Evolutionary conservation across 2,329 filamentous ascomycete species (phyloP).

Genomic region (Talaromyces sp.): DNA sequence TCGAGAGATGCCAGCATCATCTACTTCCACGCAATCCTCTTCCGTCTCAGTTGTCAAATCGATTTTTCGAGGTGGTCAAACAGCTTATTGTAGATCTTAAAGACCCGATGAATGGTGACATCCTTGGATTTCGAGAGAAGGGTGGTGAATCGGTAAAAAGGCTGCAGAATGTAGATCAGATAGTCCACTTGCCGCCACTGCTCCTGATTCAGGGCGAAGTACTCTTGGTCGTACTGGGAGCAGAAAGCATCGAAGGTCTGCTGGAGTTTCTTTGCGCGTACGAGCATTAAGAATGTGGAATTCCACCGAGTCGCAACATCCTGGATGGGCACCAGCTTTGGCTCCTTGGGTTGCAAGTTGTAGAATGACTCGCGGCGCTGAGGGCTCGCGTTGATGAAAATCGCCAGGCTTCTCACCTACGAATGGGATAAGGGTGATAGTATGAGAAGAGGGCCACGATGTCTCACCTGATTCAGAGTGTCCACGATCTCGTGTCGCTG

Average conservation of each 20-base stretch:
- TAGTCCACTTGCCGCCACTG: no score
- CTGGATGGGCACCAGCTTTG: constrained; percentile 20
- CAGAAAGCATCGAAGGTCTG: background rate
- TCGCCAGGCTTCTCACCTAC: constrained; percentile 12
- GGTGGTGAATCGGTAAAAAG: constrained; percentile 17
- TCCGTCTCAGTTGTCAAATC: constrained; percentile 4
- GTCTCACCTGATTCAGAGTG: constrained; percentile 11
- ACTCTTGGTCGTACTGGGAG: background rate
- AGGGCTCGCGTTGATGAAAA: constrained; percentile 20
- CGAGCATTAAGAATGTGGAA: constrained; percentile 22
- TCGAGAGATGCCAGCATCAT: no score
- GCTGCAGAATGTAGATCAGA: no score
- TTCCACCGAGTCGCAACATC: constrained; percentile 5
- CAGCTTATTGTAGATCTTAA: constrained; percentile 22
- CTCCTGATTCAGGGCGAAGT: no score
- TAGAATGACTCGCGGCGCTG: constrained; percentile 19
- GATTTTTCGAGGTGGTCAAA: background rate
- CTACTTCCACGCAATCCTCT: no score
- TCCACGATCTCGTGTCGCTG: constrained; percentile 4
- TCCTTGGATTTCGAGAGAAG: constrained; percentile 20
- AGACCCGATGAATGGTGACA: constrained; percentile 20
- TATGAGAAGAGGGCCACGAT: background rate
- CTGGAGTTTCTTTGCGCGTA: constrained; percentile 17
- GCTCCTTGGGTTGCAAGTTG: constrained; percentile 16
- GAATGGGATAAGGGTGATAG: background rate